Evolutionary conservation across 2,329 filamentous ascomycete species (phyloP).

Genomic region (Diaporthe ampelina): DNA sequence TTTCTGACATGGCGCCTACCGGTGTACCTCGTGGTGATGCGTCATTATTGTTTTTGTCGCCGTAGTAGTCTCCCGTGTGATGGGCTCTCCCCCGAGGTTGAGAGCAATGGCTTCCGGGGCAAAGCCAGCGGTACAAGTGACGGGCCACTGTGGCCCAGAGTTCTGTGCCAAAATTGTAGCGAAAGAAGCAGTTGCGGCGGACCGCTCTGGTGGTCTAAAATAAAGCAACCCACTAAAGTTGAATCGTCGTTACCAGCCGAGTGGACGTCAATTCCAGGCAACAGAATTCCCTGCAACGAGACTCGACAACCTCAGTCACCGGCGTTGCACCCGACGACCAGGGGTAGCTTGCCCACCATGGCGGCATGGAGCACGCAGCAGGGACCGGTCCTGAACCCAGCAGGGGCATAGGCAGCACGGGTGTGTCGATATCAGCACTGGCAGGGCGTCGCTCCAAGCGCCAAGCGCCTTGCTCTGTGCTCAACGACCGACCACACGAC

Average conservation of each 20-base stretch:
- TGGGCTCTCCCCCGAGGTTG: not conserved
- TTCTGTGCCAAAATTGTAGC: too few species aligned
- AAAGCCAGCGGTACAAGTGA: not conserved
- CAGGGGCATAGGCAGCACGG: not conserved
- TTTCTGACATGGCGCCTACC: not conserved
- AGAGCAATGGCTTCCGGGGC: not conserved
- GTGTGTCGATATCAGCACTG: slow-evolving; percentile 4
- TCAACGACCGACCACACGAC: not conserved
- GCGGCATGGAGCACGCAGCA: slow-evolving; percentile 8
- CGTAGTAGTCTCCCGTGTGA: not conserved
- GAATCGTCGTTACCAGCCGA: not conserved
- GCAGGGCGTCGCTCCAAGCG: not conserved
- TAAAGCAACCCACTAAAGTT: not conserved
- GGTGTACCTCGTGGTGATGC: not conserved
- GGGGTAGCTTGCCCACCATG: not conserved
- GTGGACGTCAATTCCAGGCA: slow-evolving; percentile 31
- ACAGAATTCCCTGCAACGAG: slow-evolving; percentile 26
- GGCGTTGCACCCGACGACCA: not conserved
- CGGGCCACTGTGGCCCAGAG: too few species aligned
- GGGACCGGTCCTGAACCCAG: too few species aligned
- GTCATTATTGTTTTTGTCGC: not conserved
- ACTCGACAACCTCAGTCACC: slow-evolving; percentile 21
- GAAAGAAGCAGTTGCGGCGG: not conserved
- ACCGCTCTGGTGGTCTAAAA: not conserved
- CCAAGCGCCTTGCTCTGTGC: too few species aligned